A percentile compares a stretch with the other conserved stretches of the same genome.
Conservation (phyloP, 306 rosid genomes). For the Gillenia trifoliata region DNA sequence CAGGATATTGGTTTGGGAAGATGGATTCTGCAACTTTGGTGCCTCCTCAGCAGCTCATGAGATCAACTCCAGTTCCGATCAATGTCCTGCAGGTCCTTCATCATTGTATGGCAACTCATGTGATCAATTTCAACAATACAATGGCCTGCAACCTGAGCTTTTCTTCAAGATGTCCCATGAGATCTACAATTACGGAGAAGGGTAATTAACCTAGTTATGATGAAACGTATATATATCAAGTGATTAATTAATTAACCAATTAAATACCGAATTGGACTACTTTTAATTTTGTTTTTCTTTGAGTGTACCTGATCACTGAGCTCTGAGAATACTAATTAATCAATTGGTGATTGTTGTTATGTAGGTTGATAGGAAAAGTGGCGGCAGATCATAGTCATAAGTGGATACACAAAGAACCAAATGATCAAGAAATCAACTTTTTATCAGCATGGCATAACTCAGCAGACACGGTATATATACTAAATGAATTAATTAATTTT, state of each 20-base stretch:
- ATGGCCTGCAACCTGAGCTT: slow-evolving; percentile 88
- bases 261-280: neutral
- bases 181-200: slow-evolving; percentile 99
- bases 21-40: slow-evolving; percentile 94
- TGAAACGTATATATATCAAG: neutral
- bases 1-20: slow-evolving; percentile 99
- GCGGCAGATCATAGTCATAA: slow-evolving; percentile 96
- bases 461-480: slow-evolving; percentile 56
- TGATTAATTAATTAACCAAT: neutral
- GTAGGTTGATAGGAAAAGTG: slow-evolving; percentile 95
- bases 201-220: slow-evolving; percentile 35
- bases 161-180: slow-evolving; percentile 99
- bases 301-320: neutral
- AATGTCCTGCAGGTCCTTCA: slow-evolving; percentile 35
- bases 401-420: slow-evolving; percentile 92
- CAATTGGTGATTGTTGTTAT: slow-evolving; percentile 1
- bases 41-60: slow-evolving; percentile 48
- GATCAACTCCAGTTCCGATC: slow-evolving; percentile 36
- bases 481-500: too few relatives aligned
- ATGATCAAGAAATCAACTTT: slow-evolving; percentile 84
- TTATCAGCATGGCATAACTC: slow-evolving; percentile 97
- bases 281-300: neutral
- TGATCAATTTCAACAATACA: slow-evolving; percentile 63
- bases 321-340: neutral
- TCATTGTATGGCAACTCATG: slow-evolving; percentile 48